Evolutionary conservation across 768 basidiomycete species (phyloP), one percentile per base, ranked within the genome.

Genomic region (Lactifluus echinatus): DNA sequence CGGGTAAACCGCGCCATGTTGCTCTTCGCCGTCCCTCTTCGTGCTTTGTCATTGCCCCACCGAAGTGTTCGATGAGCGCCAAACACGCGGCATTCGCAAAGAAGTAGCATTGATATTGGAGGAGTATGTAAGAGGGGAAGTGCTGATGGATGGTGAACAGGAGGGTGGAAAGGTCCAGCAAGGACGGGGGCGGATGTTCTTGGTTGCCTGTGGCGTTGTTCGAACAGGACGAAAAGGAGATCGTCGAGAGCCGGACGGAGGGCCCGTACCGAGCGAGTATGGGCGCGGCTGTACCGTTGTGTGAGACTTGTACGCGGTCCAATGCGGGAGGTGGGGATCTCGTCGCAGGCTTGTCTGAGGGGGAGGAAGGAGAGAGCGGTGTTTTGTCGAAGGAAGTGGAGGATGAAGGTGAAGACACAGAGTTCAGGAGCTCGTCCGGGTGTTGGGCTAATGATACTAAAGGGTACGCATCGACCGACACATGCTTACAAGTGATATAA

Each of bases 1-100:
- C 56, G 49, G 57, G 62, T 17, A 56, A 48, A 19, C 62, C 62
- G 12, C 59, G 56, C 50, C 61, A 61, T n/a, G 62, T 63, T 19
- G 47, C 59, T 10, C 45, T 48, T 23, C 53, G 29, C 36, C 23
- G 23, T 24, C 49, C 50, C 21, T 34, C 56, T 28, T 45, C 50
- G 17, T 52, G 56, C 44, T n/a, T 43, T 19, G 36, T 48, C 39
- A 55, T 55, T 2, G 19, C 23, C 5, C 59, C 56, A 8, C 31
- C 36, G 40, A 55, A 61, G 14, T 57, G 36, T 24, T 45, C 46
- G 21, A 50, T 6, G 19, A 63, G 60, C 2, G 56, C 37, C 31
- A 61, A 55, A 21, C 46, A 37, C 14, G 46, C 52, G 47, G 48
- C 55, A 28, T 53, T 53, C 24, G 62, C 62, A 39, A 63, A 61